These are phyloP conservation scores for Phanerochaete sordida DNA, from an alignment of 768 basidiomycete species.

Conservation along the genomic window DNA sequence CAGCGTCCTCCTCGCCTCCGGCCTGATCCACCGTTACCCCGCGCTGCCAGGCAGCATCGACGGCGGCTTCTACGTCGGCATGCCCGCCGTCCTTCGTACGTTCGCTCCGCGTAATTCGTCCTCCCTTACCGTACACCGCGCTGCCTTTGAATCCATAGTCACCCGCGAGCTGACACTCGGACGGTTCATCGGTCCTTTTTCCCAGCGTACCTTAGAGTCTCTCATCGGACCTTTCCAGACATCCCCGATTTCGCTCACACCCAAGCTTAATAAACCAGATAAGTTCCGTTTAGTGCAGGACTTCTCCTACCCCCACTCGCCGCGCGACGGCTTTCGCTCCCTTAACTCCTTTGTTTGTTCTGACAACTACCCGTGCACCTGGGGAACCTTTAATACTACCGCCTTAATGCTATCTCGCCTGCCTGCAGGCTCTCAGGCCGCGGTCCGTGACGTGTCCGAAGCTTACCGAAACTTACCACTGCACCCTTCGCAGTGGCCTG, in stretches of 20 bases:
- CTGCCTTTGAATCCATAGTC: no score
- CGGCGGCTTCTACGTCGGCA: no score
- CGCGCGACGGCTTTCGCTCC: conserved; percentile 8
- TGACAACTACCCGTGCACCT: conserved; percentile 36
- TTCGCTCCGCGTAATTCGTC: no score
- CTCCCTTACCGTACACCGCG: no score
- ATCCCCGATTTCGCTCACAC: conserved; percentile 9
- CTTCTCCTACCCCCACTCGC: conserved; percentile 7
- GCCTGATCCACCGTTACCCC: no score
- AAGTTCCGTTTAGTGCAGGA: conserved; percentile 11
- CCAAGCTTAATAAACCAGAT: conserved; percentile 10
- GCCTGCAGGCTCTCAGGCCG: conserved; percentile 34
- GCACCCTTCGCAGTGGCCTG: conserved; percentile 33
- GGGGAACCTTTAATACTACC: conserved; percentile 38
- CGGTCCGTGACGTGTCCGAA: conserved; percentile 33
- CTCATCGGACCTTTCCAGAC: conserved; percentile 12
- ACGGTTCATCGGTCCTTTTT: conserved; percentile 7
- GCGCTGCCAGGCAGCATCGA: no score
- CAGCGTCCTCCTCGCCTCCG: no score
- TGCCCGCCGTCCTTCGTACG: no score
- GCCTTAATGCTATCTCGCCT: conserved; percentile 29
- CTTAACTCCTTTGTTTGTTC: conserved; percentile 32
- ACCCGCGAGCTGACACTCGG: no score
- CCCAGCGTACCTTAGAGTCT: neutral
- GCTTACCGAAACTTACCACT: conserved; percentile 35